phyloP scores from a whole-genome alignment of 306 rosid genomes.

The Cucurbita ficifolia region DNA sequence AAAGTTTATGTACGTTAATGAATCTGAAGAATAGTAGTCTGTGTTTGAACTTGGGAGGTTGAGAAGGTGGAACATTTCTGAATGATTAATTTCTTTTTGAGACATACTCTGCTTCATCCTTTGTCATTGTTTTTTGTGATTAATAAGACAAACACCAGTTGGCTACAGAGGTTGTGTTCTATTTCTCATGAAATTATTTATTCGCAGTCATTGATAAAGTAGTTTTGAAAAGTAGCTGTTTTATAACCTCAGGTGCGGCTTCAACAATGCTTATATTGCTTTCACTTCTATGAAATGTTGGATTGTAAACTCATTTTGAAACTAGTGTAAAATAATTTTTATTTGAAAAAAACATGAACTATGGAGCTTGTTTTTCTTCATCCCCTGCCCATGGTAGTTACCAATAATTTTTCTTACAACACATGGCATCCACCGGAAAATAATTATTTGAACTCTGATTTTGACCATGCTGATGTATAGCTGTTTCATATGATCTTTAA shows the following conservation, averaged over 20 bases:
- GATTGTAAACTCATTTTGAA: not conserved
- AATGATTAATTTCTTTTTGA: not conserved
- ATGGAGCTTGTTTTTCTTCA: not conserved
- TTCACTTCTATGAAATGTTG: not conserved
- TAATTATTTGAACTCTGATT: not conserved
- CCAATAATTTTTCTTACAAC: not conserved
- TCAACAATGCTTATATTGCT: not conserved
- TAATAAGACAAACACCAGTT: not conserved
- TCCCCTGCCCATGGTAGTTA: not conserved
- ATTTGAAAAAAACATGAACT: not conserved
- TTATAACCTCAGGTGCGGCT: not conserved
- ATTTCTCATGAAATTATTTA: not conserved
- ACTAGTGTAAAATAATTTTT: not conserved
- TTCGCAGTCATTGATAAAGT: not conserved
- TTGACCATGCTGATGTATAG: not conserved
- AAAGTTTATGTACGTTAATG: not conserved
- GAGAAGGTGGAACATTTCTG: not conserved
- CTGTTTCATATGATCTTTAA: not conserved
- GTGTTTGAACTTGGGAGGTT: not conserved
- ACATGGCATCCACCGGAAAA: not conserved
- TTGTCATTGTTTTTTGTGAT: not conserved
- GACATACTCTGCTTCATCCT: not conserved
- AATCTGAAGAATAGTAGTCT: not conserved
- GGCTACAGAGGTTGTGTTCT: not conserved
- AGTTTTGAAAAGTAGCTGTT: not conserved